Percentiles rank a stretch among this genome's conserved stretches.
Evolutionary conservation across 345 rosid species (phyloP).

Genomic region (Gossypium ekmanianum): DNA sequence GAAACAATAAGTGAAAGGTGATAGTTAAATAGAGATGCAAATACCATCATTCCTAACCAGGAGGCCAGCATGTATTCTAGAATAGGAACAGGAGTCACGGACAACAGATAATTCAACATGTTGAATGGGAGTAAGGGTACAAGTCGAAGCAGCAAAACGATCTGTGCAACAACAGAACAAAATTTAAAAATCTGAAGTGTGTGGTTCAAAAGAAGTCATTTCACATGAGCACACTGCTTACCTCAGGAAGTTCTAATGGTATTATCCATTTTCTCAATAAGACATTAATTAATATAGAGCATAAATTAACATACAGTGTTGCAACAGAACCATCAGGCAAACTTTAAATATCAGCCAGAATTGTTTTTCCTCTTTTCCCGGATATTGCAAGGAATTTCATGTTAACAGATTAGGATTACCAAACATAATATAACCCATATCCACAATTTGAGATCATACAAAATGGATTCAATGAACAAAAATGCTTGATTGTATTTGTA

Average conservation of each 20-base stretch:
- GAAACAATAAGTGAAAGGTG: not conserved
- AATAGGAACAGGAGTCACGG: slow-evolving; percentile 79
- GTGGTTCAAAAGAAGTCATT: not conserved
- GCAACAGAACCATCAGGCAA: not conserved
- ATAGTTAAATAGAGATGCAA: slow-evolving; percentile 14
- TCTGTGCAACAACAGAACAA: slow-evolving; percentile 35
- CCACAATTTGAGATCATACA: not conserved
- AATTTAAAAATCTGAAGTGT: slow-evolving; percentile 13
- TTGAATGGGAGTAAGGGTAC: slow-evolving; percentile 95
- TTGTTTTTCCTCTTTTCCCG: not conserved
- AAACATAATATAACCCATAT: not conserved
- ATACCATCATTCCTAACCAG: slow-evolving; percentile 99
- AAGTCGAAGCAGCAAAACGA: slow-evolving; percentile 90
- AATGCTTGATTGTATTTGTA: not conserved
- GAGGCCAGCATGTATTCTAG: slow-evolving; percentile 88
- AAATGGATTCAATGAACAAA: not conserved
- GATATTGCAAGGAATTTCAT: not conserved
- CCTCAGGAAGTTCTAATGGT: not conserved
- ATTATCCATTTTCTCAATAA: not conserved
- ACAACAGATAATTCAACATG: slow-evolving; percentile 93
- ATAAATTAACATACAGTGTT: not conserved
- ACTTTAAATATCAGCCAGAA: not conserved
- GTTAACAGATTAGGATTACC: not conserved
- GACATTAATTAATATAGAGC: not conserved
- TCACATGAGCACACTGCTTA: not conserved